Base-by-base conservation (phyloP, 257 asterid genomes). In the Nicotiana sylvestris region DNA sequence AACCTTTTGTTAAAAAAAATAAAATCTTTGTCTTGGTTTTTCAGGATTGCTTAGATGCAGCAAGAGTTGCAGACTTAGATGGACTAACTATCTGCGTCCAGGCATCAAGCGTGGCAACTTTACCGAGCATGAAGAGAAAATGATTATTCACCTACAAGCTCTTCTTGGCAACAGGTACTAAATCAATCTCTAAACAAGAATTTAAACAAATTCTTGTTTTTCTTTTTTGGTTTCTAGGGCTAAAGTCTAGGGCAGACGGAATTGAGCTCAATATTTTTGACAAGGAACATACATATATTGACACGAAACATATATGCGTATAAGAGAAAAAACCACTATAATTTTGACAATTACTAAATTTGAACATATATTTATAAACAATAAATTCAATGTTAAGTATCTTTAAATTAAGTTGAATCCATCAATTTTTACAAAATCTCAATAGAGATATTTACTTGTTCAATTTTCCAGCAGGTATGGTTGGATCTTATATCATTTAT, bases 11-110 rank as follows among this genome's bases (percentile, higher is more conserved):
- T 43, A 6, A 32, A 9, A 15, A 4, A 10, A 51, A 12, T 2
- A 13, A 3, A 53, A 18, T 2, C 12, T n/a, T 67, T 5, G 39
- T 9, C 43, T 43, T 43, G 27, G 2, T 51, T 25, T 81, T 83
- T 27, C 87, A 94, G 98, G 98, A 15, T 87, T 94, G 92, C 93
- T 90, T 7, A 86, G 98, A 78, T 94, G 98, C 91, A 94, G 97
- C 85, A 94, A 94, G 88, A 94, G 98, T 33, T 94, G 98, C 88
- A 88, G 98, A 32, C 97, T 94, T 76, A 90, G 98, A 86, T 94
- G 98, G 98, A 94, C 97, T 3, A 94, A 94, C 76, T 94, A 94
- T 78, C 97, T 94, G 86, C 91, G 98, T 70, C 98, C 98, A 33
- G 98, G 97, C 11, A 94, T 94, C 86, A 94, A 89, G 55, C 92